These are phyloP conservation scores for Martiniozyma abietophila DNA, from an alignment of 805 yeast species.

Conservation along the genomic window DNA sequence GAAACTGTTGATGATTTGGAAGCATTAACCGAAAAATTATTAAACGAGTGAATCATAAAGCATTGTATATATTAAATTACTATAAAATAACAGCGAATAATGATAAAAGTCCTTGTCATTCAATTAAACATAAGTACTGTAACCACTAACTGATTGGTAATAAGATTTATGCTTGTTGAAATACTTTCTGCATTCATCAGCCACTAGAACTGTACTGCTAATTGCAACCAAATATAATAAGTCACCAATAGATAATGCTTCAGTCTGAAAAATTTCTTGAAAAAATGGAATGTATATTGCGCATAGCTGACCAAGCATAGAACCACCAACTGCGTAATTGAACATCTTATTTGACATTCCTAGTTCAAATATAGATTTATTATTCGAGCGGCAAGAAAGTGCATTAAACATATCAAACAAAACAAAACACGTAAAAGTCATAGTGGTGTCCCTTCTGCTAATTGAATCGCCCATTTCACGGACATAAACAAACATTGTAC, in stretches of 20 bases:
- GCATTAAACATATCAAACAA: conserved; percentile 97
- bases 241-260: conserved; percentile 69
- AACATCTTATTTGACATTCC: conserved; percentile 86
- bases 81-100: neutral
- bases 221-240: conserved; percentile 50
- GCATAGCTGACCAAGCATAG: conserved; percentile 82
- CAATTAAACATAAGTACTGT: conserved; percentile 22
- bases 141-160: conserved; percentile 14
- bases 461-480: conserved; percentile 81
- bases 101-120: neutral
- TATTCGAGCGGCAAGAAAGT: conserved; percentile 78
- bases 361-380: conserved; percentile 73
- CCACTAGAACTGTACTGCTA: conserved; percentile 75
- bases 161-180: conserved; percentile 14
- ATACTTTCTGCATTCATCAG: conserved; percentile 74
- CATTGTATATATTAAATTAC: neutral
- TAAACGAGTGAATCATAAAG: conserved; percentile 2
- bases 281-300: conserved; percentile 92
- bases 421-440: conserved; percentile 97
- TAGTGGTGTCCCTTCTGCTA: conserved; percentile 93
- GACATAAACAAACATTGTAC: conserved; percentile 81
- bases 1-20: conserved; percentile 90
- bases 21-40: conserved; percentile 57
- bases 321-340: conserved; percentile 84
- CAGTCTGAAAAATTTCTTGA: conserved; percentile 91